Conservation (phyloP, 306 rosid species). For the Echinosophora koreensis region DNA sequence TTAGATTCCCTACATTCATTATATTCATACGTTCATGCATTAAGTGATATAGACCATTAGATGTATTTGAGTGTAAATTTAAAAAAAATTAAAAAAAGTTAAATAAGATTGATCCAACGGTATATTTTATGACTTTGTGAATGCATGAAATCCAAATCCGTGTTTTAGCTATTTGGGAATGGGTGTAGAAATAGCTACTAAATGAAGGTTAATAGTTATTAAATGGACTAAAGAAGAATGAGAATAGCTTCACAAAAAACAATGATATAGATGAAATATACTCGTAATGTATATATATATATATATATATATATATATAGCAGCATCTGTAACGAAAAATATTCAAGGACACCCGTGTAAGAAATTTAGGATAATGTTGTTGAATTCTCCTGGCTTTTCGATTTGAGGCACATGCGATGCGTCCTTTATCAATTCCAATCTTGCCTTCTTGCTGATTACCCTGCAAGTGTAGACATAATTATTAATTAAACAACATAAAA, state of each 20-base stretch:
- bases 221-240: background rate
- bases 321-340: background rate
- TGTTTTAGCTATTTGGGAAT: no score
- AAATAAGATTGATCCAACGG: no score
- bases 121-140: no score
- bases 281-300: background rate
- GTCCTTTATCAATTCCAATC: conserved; percentile 71
- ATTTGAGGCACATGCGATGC: conserved; percentile 83
- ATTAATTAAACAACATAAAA: background rate
- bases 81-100: no score
- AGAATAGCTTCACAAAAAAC: background rate
- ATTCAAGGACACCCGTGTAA: conserved; percentile 45
- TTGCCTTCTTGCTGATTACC: conserved; percentile 67
- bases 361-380: conserved; percentile 65
- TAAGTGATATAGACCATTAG: no score
- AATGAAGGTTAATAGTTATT: no score
- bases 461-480: conserved; percentile 48
- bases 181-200: no score
- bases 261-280: background rate
- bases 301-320: no score
- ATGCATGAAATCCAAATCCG: no score
- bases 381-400: conserved; percentile 71
- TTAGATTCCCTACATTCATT: no score
- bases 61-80: no score
- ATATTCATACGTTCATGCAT: no score